These are phyloP conservation scores for Graphium sp. DNA, from an alignment of 2,329 filamentous ascomycete genomes.

Conservation along the genomic window DNA sequence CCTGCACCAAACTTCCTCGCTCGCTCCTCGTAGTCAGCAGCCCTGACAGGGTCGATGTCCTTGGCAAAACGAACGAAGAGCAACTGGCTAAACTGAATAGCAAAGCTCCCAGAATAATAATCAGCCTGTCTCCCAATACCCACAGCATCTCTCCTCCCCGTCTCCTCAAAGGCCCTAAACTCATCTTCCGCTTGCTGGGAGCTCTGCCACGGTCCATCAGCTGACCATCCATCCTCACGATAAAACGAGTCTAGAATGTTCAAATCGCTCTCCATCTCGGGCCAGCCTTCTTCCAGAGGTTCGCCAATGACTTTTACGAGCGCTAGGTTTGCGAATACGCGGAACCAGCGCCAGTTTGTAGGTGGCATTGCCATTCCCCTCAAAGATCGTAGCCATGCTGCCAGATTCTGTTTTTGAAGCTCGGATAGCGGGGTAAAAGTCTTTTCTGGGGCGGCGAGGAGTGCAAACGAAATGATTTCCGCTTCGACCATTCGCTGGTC, in stretches of 20 bases:
- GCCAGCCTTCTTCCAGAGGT: conserved; percentile 13
- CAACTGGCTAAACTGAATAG: conserved; percentile 32
- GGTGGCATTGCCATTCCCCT: conserved; percentile 25
- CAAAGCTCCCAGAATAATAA: conserved; percentile 36
- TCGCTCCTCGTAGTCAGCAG: conserved; percentile 16
- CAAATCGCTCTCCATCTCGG: conserved; percentile 22
- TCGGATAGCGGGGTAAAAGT: conserved; percentile 15
- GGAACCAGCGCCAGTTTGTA: conserved; percentile 36
- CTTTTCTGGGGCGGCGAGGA: conserved; percentile 21
- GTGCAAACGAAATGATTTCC: conserved; percentile 29
- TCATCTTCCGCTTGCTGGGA: conserved; percentile 8
- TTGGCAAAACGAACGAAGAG: conserved; percentile 24
- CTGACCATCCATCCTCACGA: conserved; percentile 25
- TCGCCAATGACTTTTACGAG: conserved; percentile 22
- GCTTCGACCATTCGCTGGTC: conserved; percentile 39
- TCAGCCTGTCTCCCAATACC: conserved; percentile 21
- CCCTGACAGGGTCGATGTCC: conserved; percentile 20
- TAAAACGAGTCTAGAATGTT: conserved; percentile 26
- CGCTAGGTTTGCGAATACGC: conserved; percentile 29
- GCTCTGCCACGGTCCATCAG: conserved; percentile 23
- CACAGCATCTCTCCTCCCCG: conserved; percentile 9
- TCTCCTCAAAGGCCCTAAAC: conserved; percentile 5
- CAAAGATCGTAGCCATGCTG: conserved; percentile 21
- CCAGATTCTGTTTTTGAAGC: conserved; percentile 16
- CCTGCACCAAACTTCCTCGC: conserved; percentile 21